Conservation (phyloP, 805 yeast species). For the Cyberlindnera amylophila region DNA sequence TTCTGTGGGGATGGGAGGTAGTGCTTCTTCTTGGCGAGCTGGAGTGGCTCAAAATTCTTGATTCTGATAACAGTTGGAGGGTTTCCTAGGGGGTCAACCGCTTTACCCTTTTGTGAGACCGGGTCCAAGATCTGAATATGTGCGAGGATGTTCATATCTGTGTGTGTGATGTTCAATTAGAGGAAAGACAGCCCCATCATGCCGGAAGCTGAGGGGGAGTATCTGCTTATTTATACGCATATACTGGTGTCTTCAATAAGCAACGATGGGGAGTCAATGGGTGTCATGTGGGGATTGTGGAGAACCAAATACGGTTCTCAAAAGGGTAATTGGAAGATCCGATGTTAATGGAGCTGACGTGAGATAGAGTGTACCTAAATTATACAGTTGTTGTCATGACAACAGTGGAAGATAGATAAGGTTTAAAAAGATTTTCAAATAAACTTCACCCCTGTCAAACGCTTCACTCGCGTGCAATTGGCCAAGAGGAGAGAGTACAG, state of each 20-base stretch:
- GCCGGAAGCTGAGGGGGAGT: too few relatives aligned
- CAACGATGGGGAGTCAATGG: too few relatives aligned
- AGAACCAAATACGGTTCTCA: constrained; percentile 1
- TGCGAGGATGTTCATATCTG: constrained; percentile 11
- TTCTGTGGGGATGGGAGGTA: constrained; percentile 10
- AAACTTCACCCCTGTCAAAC: too few relatives aligned
- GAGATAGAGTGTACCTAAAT: too few relatives aligned
- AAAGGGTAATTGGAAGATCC: neutral
- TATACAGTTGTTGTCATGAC: too few relatives aligned
- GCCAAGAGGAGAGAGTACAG: too few relatives aligned
- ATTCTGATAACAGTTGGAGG: constrained; percentile 25
- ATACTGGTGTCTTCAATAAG: neutral
- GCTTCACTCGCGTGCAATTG: too few relatives aligned
- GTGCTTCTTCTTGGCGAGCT: constrained; percentile 28
- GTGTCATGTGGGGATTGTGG: neutral
- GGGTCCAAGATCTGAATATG: constrained; percentile 6
- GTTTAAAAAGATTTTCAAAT: too few relatives aligned
- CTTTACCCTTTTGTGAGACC: neutral
- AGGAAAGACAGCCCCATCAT: too few relatives aligned
- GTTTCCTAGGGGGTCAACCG: neutral
- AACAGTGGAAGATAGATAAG: too few relatives aligned
- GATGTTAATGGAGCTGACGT: too few relatives aligned
- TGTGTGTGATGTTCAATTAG: neutral
- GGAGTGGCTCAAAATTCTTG: constrained; percentile 21
- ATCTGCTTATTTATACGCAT: neutral